phyloP scores from a whole-genome alignment of 805 yeast genomes.

The Candida namnaoensis region DNA sequence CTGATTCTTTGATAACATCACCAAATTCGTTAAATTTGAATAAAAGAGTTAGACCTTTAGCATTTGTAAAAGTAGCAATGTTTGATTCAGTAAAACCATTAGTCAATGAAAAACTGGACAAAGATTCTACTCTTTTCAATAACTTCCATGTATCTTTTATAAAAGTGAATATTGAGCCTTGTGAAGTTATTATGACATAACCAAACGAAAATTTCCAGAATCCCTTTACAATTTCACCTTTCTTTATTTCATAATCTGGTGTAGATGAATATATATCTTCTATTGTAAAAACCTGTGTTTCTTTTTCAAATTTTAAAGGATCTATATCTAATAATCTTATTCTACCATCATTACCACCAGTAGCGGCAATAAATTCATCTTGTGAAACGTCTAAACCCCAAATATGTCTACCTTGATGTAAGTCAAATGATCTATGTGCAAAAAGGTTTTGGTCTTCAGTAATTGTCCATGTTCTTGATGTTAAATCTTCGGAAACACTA shows the following conservation, averaged over 20 bases:
- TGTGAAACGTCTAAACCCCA: conserved; percentile 70
- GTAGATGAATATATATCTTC: conserved; percentile 23
- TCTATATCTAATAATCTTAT: conserved; percentile 52
- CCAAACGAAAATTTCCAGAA: conserved; percentile 40
- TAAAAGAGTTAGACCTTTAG: conserved; percentile 33
- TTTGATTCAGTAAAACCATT: conserved; percentile 29
- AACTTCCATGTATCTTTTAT: conserved; percentile 19
- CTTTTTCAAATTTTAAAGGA: conserved; percentile 22
- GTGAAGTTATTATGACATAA: conserved; percentile 46
- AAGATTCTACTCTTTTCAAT: conserved; percentile 13
- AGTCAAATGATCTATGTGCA: conserved; percentile 39
- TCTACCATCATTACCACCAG: conserved; percentile 94
- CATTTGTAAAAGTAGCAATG: conserved; percentile 23
- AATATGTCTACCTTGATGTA: conserved; percentile 77
- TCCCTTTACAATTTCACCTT: conserved; percentile 55
- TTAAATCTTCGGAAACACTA: conserved; percentile 82
- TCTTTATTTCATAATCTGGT: conserved; percentile 18
- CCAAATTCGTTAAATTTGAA: conserved; percentile 32
- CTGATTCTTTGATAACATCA: conserved; percentile 14
- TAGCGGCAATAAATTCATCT: conserved; percentile 42
- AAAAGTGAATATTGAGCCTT: conserved; percentile 39
- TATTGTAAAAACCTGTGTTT: conserved; percentile 18
- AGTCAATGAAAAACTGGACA: conserved; percentile 32
- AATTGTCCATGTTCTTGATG: conserved; percentile 71
- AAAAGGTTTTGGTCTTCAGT: conserved; percentile 13